Conservation (phyloP, 2,329 filamentous ascomycete species). For the Colletotrichum paranaense region DNA sequence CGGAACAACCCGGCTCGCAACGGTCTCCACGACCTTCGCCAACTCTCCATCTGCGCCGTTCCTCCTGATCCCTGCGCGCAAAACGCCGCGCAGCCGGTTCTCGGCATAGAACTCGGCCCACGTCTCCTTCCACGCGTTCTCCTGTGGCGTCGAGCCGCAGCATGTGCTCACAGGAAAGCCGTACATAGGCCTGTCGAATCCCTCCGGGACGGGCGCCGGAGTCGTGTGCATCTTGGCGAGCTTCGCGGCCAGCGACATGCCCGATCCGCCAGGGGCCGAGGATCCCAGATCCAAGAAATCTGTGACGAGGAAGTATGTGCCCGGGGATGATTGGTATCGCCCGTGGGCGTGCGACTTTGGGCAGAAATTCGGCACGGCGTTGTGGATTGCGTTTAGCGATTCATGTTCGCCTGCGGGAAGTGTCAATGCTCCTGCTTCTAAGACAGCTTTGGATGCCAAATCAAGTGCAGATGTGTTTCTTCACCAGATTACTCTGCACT, state of each 20-base stretch:
- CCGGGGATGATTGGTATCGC: slow-evolving; percentile 61
- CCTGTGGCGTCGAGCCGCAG: slow-evolving; percentile 86
- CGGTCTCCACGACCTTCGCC: slow-evolving; percentile 70
- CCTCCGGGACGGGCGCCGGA: slow-evolving; percentile 73
- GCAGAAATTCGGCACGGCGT: slow-evolving; percentile 78
- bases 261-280: slow-evolving; percentile 54
- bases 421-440: slow-evolving; percentile 32
- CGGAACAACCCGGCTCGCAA: slow-evolving; percentile 75
- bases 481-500: slow-evolving; percentile 39
- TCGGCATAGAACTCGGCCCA: slow-evolving; percentile 92
- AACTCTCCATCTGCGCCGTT: slow-evolving; percentile 76
- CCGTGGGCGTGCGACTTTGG: slow-evolving; percentile 82
- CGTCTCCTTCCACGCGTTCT: slow-evolving; percentile 77
- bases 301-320: slow-evolving; percentile 72
- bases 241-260: slow-evolving; percentile 76
- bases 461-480: slow-evolving; percentile 45
- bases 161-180: slow-evolving; percentile 89
- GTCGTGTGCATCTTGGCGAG: slow-evolving; percentile 83
- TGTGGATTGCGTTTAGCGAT: slow-evolving; percentile 85
- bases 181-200: slow-evolving; percentile 72
- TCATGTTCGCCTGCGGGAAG: slow-evolving; percentile 76
- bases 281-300: slow-evolving; percentile 80
- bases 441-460: background rate
- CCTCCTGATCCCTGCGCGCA: slow-evolving; percentile 64
- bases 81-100: slow-evolving; percentile 75